These are phyloP conservation scores for Ceratobasidium sp. DNA, from an alignment of 1,284 basidiomycete genomes.

Conservation along the genomic window DNA sequence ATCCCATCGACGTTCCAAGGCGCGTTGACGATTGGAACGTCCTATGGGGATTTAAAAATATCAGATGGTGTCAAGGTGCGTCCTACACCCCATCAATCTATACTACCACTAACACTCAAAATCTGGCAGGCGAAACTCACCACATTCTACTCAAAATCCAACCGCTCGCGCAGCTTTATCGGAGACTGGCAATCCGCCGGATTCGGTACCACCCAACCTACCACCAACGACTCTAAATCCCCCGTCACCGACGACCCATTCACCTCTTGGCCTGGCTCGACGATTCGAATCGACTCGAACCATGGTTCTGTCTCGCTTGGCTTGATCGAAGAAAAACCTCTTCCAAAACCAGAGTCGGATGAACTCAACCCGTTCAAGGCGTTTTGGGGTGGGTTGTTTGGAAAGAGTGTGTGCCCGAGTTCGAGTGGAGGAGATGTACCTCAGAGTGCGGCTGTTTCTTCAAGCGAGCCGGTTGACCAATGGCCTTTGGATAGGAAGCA, in stretches of 20 bases:
- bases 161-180: slow-evolving; percentile 3
- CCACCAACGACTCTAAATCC: not conserved
- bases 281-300: not conserved
- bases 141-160: not conserved
- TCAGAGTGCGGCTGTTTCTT: too few relatives aligned
- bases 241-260: not conserved
- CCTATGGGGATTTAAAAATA: slow-evolving; percentile 2
- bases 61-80: slow-evolving; percentile 2
- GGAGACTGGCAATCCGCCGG: slow-evolving; percentile 3
- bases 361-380: not conserved
- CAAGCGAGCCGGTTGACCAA: too few relatives aligned
- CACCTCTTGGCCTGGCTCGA: not conserved
- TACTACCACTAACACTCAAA: too few relatives aligned
- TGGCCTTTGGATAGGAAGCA: too few relatives aligned
- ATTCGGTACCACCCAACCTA: not conserved
- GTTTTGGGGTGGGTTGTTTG: too few relatives aligned
- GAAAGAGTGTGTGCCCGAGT: too few relatives aligned
- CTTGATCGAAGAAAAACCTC: slow-evolving; percentile 3
- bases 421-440: too few relatives aligned
- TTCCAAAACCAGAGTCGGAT: not conserved
- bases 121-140: not conserved
- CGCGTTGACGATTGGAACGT: not conserved
- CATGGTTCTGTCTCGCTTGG: not conserved
- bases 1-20: slow-evolving; percentile 14
- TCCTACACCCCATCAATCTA: too few relatives aligned